A percentile compares a stretch with the other conserved stretches of the same genome.
Evolutionary conservation across 371 early-diverging fungal species (phyloP).

Genomic region (Mortierella sp.): DNA sequence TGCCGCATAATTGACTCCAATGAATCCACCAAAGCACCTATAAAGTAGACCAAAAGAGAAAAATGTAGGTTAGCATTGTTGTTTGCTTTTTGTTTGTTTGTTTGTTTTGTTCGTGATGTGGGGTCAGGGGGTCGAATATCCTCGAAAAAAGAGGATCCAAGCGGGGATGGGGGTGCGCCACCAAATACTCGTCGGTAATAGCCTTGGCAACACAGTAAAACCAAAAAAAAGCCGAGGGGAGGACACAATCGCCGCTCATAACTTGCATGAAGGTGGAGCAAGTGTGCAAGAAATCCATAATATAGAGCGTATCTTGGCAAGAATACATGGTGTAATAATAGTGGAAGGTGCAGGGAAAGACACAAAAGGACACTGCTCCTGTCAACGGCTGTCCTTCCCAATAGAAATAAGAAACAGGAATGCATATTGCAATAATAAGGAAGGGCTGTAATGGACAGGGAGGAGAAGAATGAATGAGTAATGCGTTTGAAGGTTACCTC

Average conservation of each 20-base stretch:
- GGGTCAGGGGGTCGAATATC: not conserved
- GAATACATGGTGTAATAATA: not conserved
- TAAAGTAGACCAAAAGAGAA: constrained; percentile 8
- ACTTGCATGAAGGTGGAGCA: not conserved
- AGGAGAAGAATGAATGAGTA: not conserved
- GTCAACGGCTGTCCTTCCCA: too few species aligned
- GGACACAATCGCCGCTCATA: not conserved
- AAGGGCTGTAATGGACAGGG: constrained; percentile 1
- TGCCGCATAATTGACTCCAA: constrained; percentile 71
- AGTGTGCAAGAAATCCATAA: not conserved
- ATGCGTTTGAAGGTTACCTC: constrained; percentile 46
- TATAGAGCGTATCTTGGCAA: not conserved
- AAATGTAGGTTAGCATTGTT: not conserved
- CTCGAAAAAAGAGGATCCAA: not conserved
- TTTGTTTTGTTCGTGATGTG: not conserved
- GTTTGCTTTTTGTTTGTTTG: not conserved
- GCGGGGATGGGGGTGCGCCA: constrained; percentile 2
- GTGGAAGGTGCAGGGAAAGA: not conserved
- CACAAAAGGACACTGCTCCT: too few species aligned
- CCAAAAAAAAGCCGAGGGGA: not conserved
- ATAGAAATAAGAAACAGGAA: not conserved
- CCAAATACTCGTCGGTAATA: not conserved
- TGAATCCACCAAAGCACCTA: constrained; percentile 70
- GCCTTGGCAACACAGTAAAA: not conserved
- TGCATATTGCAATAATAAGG: not conserved